Base-by-base conservation (phyloP, 306 rosid genomes). In the Acacia crassicarpa region DNA sequence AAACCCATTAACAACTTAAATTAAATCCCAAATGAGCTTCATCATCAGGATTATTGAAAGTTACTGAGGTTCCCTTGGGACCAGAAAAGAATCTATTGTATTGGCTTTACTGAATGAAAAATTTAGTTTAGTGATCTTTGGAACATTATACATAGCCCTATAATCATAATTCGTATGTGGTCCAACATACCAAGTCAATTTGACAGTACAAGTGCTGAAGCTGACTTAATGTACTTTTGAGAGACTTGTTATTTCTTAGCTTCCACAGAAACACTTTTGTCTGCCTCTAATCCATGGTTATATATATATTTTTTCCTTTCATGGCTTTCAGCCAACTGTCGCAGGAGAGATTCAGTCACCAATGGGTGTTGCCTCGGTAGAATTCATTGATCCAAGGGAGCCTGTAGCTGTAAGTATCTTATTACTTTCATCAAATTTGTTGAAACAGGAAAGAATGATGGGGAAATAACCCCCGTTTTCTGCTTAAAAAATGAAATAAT, bases 281-380 rank as follows among this genome's bases (percentile, higher is more conserved):
- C 25, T 32, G 11, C 51, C 22, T 65, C 62, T 76, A 25, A 27
- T n/a, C 17, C 27, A 8, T 22, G 65, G 25, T n/a, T 58, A 22
- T 56, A n/a, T 65, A 51, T 38, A n/a, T 65, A 51, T 38, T 35
- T 35, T 48, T 38, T 46, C 38, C 35, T 67, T 51, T 67, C 51
- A 22, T 83, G 74, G 59, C 41, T 90, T 72, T 69, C 87, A 95
- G 98, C 97, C 98, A 59, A 95, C 90, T 19, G 87, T 95, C 45
- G 12, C 87, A 0, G 98, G 97, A 78, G 98, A 95, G 85, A 95
- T 95, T 84, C 98, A 88, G 81, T 93, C 99, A 72, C 98, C 97
- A 22, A 58, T 93, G 90, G 97, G 94, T 78, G 91, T 93, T 33
- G 98, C 99, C 41, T 81, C 91, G 3, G 98, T 95, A 81, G 99